Percentiles rank a stretch among this genome's conserved stretches.
These are phyloP conservation scores for Macroventuria anomochaeta DNA, from an alignment of 2,329 filamentous ascomycete species.

Conservation along the genomic window DNA sequence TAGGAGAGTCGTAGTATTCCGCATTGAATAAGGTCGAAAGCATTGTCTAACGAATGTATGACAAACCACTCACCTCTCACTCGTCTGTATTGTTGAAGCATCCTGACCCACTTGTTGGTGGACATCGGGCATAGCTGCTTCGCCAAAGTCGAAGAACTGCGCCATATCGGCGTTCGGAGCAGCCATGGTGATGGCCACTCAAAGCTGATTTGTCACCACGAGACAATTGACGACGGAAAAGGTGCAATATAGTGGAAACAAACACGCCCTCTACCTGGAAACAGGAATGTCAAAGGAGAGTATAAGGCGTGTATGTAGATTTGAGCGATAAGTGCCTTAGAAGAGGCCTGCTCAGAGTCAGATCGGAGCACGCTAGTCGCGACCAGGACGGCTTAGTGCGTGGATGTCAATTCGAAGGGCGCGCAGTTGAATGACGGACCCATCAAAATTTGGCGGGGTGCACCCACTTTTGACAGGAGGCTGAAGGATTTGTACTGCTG, in stretches of 20 bases:
- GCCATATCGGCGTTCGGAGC: slow-evolving; percentile 43
- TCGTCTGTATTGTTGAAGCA: slow-evolving; percentile 1
- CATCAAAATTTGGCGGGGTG: slow-evolving; percentile 12
- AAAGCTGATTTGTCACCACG: slow-evolving; percentile 2
- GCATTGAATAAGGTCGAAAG: neutral
- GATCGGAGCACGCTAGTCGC: slow-evolving; percentile 12
- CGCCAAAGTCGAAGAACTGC: slow-evolving; percentile 50
- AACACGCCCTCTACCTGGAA: slow-evolving; percentile 24
- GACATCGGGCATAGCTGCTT: slow-evolving; percentile 43
- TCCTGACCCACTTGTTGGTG: slow-evolving; percentile 18
- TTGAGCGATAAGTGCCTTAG: slow-evolving; percentile 12
- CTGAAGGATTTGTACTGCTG: slow-evolving; percentile 3
- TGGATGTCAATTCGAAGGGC: slow-evolving; percentile 18
- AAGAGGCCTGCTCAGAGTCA: slow-evolving; percentile 18
- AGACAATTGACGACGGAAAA: neutral
- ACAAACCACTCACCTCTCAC: slow-evolving; percentile 23
- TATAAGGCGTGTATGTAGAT: slow-evolving; percentile 30
- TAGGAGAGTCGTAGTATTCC: neutral
- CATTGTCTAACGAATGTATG: neutral
- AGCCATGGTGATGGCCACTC: slow-evolving; percentile 30
- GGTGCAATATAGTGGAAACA: slow-evolving; percentile 12
- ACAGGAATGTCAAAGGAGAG: slow-evolving; percentile 17
- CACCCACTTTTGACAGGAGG: neutral
- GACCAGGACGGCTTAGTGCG: slow-evolving; percentile 3
- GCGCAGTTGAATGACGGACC: slow-evolving; percentile 10